A percentile compares a stretch with the other conserved stretches of the same genome.
These are phyloP conservation scores for Prototheca cutis DNA, from an alignment of 163 green algal genomes.

Conservation along the genomic window DNA sequence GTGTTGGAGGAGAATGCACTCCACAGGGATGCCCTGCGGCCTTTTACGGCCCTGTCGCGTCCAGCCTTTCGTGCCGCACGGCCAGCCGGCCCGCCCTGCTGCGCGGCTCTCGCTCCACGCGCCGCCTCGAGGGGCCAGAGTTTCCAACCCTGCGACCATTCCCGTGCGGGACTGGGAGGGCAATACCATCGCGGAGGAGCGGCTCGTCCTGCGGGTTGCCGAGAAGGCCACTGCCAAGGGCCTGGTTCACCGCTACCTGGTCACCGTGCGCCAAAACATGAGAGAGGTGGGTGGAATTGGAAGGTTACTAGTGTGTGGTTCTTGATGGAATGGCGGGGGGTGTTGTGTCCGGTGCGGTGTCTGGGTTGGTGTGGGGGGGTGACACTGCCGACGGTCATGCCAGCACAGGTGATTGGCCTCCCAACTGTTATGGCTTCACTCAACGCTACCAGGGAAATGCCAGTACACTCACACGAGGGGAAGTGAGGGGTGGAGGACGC, in stretches of 20 bases:
- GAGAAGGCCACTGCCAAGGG: conserved; percentile 60
- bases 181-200: not conserved
- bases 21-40: not conserved
- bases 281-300: conserved; percentile 45
- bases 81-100: too few species aligned
- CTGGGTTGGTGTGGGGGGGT: too few species aligned
- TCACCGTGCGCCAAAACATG: conserved; percentile 71
- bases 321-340: too few species aligned
- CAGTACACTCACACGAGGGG: conserved; percentile 80
- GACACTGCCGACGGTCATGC: too few species aligned
- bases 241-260: conserved; percentile 87
- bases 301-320: too few species aligned
- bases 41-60: not conserved
- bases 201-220: conserved; percentile 64
- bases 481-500: conserved; percentile 92
- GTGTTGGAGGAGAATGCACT: too few species aligned
- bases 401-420: too few species aligned
- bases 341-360: too few species aligned
- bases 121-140: too few species aligned
- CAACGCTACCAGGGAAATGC: conserved; percentile 82
- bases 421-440: too few species aligned
- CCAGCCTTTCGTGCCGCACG: too few species aligned
- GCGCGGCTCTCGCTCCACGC: too few species aligned
- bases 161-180: not conserved
- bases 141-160: not conserved